Conservation (phyloP, 2,329 filamentous ascomycete genomes). For the Fusarium odoratissimum region DNA sequence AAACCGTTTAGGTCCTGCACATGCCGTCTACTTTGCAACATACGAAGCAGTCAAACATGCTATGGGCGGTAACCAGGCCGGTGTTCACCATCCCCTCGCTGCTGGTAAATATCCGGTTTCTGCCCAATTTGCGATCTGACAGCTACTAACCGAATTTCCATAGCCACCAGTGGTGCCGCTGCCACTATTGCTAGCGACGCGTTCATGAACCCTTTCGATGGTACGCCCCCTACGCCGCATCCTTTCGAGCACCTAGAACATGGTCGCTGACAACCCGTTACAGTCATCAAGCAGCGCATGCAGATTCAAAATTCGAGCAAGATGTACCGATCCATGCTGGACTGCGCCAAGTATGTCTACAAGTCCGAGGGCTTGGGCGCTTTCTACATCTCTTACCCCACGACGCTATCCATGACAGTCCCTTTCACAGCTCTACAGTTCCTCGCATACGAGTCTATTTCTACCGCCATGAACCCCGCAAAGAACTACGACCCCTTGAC, state of each 20-base stretch:
- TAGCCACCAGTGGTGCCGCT: constrained; percentile 91
- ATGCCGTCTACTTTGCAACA: constrained; percentile 98
- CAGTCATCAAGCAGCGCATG: constrained; percentile 99
- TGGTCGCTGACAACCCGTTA: constrained; percentile 5
- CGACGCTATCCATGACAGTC: constrained; percentile 97
- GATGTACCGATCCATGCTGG: constrained; percentile 84
- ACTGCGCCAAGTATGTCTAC: constrained; percentile 92
- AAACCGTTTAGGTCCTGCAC: constrained; percentile 80
- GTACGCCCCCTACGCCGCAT: constrained; percentile 65
- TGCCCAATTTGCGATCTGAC: background rate
- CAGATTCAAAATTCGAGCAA: constrained; percentile 93
- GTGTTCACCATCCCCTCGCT: constrained; percentile 91
- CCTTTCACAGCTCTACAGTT: constrained; percentile 98
- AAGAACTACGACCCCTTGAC: constrained; percentile 92
- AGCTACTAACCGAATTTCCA: constrained; percentile 20
- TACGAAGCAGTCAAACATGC: constrained; percentile 97
- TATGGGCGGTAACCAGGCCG: constrained; percentile 90
- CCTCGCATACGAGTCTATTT: constrained; percentile 96
- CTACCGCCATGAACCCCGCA: constrained; percentile 88
- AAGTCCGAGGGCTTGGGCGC: constrained; percentile 86
- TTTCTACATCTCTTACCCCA: constrained; percentile 99
- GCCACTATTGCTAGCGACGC: constrained; percentile 98
- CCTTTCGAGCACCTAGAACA: background rate
- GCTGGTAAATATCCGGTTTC: constrained; percentile 71
- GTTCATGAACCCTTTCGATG: constrained; percentile 99